Evolutionary conservation across 305 asterid species (phyloP), one percentile per base, ranked within the genome.

Genomic region (Solanum hybrid): DNA sequence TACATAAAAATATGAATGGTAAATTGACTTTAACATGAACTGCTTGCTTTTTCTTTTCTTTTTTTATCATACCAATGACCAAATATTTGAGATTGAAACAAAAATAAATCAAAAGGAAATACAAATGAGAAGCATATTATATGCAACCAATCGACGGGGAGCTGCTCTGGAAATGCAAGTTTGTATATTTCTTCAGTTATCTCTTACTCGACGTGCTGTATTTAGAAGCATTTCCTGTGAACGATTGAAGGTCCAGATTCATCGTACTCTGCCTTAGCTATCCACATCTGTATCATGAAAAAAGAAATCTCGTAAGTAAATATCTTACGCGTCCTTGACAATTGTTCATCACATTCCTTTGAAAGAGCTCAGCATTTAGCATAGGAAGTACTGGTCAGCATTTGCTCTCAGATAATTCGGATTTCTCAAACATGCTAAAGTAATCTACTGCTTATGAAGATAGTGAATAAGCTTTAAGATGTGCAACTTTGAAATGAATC

Each of bases 141-240:
- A 79, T 91, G 91, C 93, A 87, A 87, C 80, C 76, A 88, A 29
- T 37, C n/a, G 86, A 88, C 33, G 38, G 31, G 33, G 73, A 77
- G 86, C 83, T 88, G 70, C 70, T 45, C 83, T 78, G 27, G 82
- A 57, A 88, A 77, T 41, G 76, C 39, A 31, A 85, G 88, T 85
- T 57, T 85, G 88, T 85, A 57, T 85, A 57, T 57, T 57, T 85
- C 77, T 85, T 84, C 76, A 27, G 76, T 72, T 73, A 31, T 81
- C 89, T 89, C 82, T 80, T 86, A 33, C 87, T 39, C 37, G 29
- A 79, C 72, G 17, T 32, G 89, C 41, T 89, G 65, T 9, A 70
- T 87, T 94, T 92, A 95, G 96, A 95, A 95, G 97, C 96, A 95
- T 80, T 95, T 95, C 91, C 96, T 93, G 96, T 95, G 97, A 80